These are phyloP conservation scores for Datura wrightii DNA, from an alignment of 257 asterid species.

Conservation along the genomic window DNA sequence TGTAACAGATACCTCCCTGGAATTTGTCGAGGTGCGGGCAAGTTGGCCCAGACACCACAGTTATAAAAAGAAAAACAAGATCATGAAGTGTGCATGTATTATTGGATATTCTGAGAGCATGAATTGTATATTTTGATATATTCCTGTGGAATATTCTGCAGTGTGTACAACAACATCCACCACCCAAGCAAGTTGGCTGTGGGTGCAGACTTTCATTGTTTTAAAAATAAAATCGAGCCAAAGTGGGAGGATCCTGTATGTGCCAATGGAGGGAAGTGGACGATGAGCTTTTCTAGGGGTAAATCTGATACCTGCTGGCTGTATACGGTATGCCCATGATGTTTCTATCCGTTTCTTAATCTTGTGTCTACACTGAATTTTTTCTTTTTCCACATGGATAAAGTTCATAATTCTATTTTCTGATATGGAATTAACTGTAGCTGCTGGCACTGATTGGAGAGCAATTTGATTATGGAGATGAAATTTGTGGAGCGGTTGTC, in stretches of 20 bases:
- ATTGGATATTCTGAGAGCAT: neutral
- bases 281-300: slow-evolving; percentile 54
- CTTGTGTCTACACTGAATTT: slow-evolving; percentile 27
- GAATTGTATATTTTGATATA: neutral
- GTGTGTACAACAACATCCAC: slow-evolving; percentile 79
- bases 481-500: slow-evolving; percentile 97
- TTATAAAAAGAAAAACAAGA: neutral
- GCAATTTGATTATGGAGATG: slow-evolving; percentile 93
- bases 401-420: neutral
- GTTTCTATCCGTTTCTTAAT: slow-evolving; percentile 2
- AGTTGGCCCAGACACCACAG: neutral
- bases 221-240: slow-evolving; percentile 85
- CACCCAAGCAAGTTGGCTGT: slow-evolving; percentile 80
- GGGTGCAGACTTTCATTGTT: slow-evolving; percentile 84
- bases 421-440: slow-evolving; percentile 44
- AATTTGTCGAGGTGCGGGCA: neutral
- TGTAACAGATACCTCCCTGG: neutral
- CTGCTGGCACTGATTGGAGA: slow-evolving; percentile 97
- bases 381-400: neutral
- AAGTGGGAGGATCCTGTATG: slow-evolving; percentile 98
- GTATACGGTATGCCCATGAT: slow-evolving; percentile 62
- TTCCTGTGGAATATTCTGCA: slow-evolving; percentile 38
- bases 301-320: slow-evolving; percentile 90
- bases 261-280: slow-evolving; percentile 97
- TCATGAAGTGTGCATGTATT: neutral